Evolutionary conservation across 305 asterid species (phyloP), one percentile per base, ranked within the genome.

Genomic region (Fraxinus velutina): DNA sequence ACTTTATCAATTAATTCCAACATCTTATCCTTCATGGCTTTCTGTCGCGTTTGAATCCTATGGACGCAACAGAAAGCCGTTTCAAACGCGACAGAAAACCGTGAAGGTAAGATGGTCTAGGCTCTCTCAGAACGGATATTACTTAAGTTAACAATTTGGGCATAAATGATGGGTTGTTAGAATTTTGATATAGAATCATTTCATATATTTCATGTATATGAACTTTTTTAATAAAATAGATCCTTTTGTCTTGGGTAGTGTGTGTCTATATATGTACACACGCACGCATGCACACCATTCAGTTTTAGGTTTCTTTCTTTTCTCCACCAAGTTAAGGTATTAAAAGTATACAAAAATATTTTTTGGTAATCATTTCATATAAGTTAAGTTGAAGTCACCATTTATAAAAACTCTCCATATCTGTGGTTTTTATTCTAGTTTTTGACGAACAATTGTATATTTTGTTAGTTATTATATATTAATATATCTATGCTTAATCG

Each of bases 111-210:
- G 29, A 27, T 27, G 29, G 29, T 0, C 50, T 42, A 42, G 50
- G 13, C 15, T 39, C 15, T 42, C 15, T 42, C 15, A 42, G 15
- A 42, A 3, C 15, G 1, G 4, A 42, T 3, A 9, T 42, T 42
- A 42, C 15, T 42, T 42, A 42, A 42, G 15, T 42, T 42, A 42
- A 42, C n/a, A 42, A 0, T 1, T 42, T 42, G 52, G 52, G n/a
- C 4, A 42, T 10, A 42, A 42, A 42, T 3, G 5, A 4, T 10
- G n/a, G n/a, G 0, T 10, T n/a, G 52, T 42, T 42, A 42, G n/a
- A 47, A 47, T 3, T 78, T 30, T 83, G 55, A 64, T 73, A 34
- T 76, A 66, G 39, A n/a, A 57, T 52, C 57, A 62, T 5, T 68
- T 19, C 50, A 27, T 62, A 15, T 21, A 7, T 17, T 60, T 75